phyloP scores from a whole-genome alignment of 257 asterid species.

The Leonotis leonurus region DNA sequence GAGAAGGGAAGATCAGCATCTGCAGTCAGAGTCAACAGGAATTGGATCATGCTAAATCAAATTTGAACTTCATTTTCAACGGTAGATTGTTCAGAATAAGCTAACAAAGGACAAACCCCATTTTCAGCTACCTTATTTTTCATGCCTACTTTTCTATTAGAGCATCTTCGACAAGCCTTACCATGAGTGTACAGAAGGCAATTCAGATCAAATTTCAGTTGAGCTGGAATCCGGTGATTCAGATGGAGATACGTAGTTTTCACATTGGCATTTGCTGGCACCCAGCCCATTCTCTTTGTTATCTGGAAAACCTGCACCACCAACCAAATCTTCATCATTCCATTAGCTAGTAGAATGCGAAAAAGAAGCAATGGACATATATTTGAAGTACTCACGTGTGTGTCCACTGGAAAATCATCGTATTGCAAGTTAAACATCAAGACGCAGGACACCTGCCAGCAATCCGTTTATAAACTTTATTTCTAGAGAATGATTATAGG shows the following conservation, averaged over 20 bases:
- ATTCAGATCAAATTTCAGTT: constrained; percentile 74
- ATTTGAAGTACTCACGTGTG: constrained; percentile 52
- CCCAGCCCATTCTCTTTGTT: constrained; percentile 72
- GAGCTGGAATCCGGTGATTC: constrained; percentile 60
- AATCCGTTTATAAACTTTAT: no score
- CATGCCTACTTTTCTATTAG: constrained; percentile 34
- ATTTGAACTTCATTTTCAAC: constrained; percentile 15
- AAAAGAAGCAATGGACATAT: background rate
- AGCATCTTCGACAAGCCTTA: constrained; percentile 64
- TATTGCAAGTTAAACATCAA: constrained; percentile 80
- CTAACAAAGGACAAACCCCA: constrained; percentile 50
- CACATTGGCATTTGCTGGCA: constrained; percentile 48
- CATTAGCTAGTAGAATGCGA: background rate
- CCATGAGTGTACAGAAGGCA: constrained; percentile 86
- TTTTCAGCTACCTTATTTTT: constrained; percentile 24
- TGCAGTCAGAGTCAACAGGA: no score
- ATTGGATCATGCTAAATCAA: background rate
- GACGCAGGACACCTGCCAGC: constrained; percentile 76
- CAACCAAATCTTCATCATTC: background rate
- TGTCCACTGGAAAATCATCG: constrained; percentile 85
- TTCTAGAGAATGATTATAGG: background rate
- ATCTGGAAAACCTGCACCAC: constrained; percentile 68
- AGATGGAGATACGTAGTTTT: constrained; percentile 67
- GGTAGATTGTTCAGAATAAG: constrained; percentile 18
- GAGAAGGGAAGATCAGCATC: no score